A percentile compares a stretch with the other conserved stretches of the same genome.
These are phyloP conservation scores for Leccinum imitatum DNA, from an alignment of 768 basidiomycete species.

Conservation along the genomic window DNA sequence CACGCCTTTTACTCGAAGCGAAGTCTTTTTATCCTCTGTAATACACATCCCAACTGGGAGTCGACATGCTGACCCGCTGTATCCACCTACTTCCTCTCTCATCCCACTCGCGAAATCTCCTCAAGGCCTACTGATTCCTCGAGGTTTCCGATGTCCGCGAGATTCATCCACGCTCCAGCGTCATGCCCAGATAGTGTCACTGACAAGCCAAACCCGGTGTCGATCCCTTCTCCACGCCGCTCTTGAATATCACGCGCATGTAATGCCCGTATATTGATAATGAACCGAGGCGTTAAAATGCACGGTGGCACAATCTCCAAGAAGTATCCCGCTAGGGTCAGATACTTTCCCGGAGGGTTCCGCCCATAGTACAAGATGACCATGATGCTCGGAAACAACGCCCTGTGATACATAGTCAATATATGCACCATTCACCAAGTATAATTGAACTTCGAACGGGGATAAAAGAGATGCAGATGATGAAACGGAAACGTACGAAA, in stretches of 20 bases:
- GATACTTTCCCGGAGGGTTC: background rate
- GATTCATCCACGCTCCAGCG: background rate
- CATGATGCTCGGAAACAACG: background rate
- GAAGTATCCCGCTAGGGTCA: background rate
- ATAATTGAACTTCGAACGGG: background rate
- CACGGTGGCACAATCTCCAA: background rate
- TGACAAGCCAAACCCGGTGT: background rate
- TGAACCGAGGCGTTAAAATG: background rate
- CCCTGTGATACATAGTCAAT: background rate
- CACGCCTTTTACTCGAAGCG: no score
- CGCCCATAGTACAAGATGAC: background rate
- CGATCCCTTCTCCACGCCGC: background rate
- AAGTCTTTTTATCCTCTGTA: no score
- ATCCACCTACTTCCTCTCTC: background rate
- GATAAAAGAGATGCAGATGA: background rate
- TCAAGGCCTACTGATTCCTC: background rate
- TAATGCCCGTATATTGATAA: background rate
- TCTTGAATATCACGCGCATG: background rate
- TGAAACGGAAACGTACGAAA: background rate
- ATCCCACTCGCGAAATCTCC: background rate
- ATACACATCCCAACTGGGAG: no score
- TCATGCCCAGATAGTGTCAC: background rate
- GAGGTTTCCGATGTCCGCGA: background rate
- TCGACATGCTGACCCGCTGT: background rate
- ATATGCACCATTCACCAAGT: background rate